Evolutionary conservation across 306 rosid genomes (phyloP).

Genomic region (Quercus alba): DNA sequence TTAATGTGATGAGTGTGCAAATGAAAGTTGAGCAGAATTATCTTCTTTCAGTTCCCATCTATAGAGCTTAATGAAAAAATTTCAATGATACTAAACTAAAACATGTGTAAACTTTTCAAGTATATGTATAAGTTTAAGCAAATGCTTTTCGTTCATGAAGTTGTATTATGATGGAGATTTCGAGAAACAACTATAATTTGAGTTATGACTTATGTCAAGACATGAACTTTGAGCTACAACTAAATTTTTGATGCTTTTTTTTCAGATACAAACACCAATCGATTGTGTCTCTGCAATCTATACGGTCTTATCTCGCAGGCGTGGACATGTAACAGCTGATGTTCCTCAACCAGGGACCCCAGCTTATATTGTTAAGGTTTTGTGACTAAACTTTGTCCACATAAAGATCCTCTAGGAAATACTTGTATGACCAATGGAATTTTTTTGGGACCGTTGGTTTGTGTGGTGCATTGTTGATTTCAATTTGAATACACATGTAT

Average conservation of each 20-base stretch:
- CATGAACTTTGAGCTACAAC: conserved; percentile 19
- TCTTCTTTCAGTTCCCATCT: no score
- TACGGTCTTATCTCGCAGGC: conserved; percentile 94
- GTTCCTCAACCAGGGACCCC: conserved; percentile 99
- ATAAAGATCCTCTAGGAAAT: conserved; percentile 1
- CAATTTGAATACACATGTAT: neutral
- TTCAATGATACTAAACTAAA: neutral
- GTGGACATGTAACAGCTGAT: conserved; percentile 99
- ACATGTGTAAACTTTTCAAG: neutral
- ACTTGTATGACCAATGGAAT: neutral
- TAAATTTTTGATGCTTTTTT: conserved; percentile 24
- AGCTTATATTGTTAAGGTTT: conserved; percentile 84
- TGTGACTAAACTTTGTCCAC: conserved; percentile 17
- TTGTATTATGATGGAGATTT: neutral
- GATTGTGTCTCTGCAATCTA: conserved; percentile 98
- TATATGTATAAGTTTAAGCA: neutral
- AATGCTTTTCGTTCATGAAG: neutral
- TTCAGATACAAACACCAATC: conserved; percentile 95
- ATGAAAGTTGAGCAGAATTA: neutral
- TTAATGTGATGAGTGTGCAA: neutral
- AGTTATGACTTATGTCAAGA: neutral
- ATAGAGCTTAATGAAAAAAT: no score
- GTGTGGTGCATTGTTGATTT: neutral
- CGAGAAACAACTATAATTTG: neutral
- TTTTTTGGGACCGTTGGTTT: neutral